Conservation (phyloP, 441 rosid species). For the Iberis amara region DNA sequence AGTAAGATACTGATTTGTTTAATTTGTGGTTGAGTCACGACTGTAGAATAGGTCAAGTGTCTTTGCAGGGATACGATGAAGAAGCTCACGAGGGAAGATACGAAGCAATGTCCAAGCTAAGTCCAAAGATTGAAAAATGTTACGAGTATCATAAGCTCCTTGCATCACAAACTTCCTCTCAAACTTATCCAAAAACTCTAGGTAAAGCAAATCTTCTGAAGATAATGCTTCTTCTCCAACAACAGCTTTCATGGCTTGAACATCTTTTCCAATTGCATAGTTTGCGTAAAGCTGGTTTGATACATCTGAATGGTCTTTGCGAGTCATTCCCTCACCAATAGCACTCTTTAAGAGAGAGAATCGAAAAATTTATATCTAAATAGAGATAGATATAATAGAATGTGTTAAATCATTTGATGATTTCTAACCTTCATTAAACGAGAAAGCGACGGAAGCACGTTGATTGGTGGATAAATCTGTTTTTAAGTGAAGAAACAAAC, state of each 20-base stretch:
- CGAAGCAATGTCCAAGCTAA: constrained; percentile 98
- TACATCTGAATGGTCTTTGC: constrained; percentile 86
- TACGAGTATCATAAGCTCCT: constrained; percentile 97
- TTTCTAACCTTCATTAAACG: constrained; percentile 80
- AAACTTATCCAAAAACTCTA: constrained; percentile 94
- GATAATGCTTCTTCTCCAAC: constrained; percentile 99
- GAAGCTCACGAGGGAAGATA: constrained; percentile 97
- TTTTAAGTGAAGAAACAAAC: constrained; percentile 13
- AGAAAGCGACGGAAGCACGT: constrained; percentile 98
- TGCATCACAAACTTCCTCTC: constrained; percentile 95
- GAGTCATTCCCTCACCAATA: constrained; percentile 97
- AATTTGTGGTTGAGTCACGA: constrained; percentile 54
- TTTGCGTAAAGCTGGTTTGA: constrained; percentile 98
- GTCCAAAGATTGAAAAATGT: constrained; percentile 94
- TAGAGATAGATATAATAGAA: too few relatives aligned
- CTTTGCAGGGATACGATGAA: constrained; percentile 97
- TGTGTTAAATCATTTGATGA: too few relatives aligned
- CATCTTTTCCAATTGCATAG: constrained; percentile 99
- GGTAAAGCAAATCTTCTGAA: constrained; percentile 94
- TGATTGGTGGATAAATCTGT: constrained; percentile 98
- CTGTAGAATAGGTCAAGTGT: constrained; percentile 90
- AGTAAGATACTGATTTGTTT: constrained; percentile 2
- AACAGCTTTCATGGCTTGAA: constrained; percentile 99
- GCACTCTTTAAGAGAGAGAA: constrained; percentile 54
- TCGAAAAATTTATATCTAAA: background rate